A percentile compares a stretch with the other conserved stretches of the same genome.
These are phyloP conservation scores for Monosporascus sp. DNA, from an alignment of 2,329 filamentous ascomycete genomes.

Conservation along the genomic window DNA sequence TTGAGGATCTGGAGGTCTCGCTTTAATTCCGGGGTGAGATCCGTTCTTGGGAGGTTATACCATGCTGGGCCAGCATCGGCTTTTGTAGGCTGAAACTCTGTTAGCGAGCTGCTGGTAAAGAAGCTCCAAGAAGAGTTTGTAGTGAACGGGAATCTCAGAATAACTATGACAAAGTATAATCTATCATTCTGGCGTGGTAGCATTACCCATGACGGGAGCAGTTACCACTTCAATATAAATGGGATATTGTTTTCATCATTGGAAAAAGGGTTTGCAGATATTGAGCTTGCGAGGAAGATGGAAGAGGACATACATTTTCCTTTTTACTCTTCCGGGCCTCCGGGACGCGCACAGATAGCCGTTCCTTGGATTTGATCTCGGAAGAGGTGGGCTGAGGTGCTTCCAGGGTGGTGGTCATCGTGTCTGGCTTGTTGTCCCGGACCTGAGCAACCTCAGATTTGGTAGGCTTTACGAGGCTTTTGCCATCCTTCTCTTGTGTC, in stretches of 20 bases:
- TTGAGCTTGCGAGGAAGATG: background rate
- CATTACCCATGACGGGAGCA: slow-evolving; percentile 75
- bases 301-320: slow-evolving; percentile 23
- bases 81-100: slow-evolving; percentile 23
- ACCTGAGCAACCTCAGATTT: slow-evolving; percentile 24
- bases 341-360: slow-evolving; percentile 22
- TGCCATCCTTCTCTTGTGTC: slow-evolving; percentile 16
- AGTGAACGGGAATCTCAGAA: slow-evolving; percentile 48
- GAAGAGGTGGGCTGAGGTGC: slow-evolving; percentile 1
- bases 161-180: slow-evolving; percentile 60
- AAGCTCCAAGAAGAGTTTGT: slow-evolving; percentile 15
- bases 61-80: slow-evolving; percentile 71
- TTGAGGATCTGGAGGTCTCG: slow-evolving; percentile 83
- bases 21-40: slow-evolving; percentile 78
- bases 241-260: slow-evolving; percentile 73
- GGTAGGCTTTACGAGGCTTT: slow-evolving; percentile 23
- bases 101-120: slow-evolving; percentile 7
- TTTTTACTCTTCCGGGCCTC: slow-evolving; percentile 22
- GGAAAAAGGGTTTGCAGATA: slow-evolving; percentile 23
- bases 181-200: slow-evolving; percentile 59
- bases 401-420: background rate
- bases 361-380: slow-evolving; percentile 8
- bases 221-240: slow-evolving; percentile 67
- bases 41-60: slow-evolving; percentile 83
- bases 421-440: slow-evolving; percentile 4